phyloP scores from a whole-genome alignment of 2,329 filamentous ascomycete genomes.

The Xenoacremonium recifei region DNA sequence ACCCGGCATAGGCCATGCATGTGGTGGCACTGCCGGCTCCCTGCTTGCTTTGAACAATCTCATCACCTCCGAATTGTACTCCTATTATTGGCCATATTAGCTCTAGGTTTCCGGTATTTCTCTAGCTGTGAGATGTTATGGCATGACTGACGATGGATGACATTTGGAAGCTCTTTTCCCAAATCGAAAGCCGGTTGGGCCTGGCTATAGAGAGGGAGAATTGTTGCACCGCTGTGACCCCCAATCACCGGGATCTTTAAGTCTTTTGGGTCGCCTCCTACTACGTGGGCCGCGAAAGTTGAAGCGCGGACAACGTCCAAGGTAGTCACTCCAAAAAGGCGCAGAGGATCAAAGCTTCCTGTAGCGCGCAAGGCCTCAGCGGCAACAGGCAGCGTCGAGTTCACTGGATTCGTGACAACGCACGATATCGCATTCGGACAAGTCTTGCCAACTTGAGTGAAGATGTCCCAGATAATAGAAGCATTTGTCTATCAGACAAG shows the following conservation, averaged over 20 bases:
- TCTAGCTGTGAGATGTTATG: too few species aligned
- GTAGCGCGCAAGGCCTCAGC: slow-evolving; percentile 73
- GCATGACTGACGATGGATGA: too few species aligned
- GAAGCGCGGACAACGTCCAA: slow-evolving; percentile 77
- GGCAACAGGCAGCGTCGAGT: slow-evolving; percentile 77
- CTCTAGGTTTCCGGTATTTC: too few species aligned
- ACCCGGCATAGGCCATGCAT: too few species aligned
- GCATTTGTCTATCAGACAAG: slow-evolving; percentile 85
- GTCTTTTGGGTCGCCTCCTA: slow-evolving; percentile 54
- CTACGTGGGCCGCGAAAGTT: slow-evolving; percentile 67
- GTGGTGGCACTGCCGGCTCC: too few species aligned
- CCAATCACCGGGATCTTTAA: slow-evolving; percentile 74
- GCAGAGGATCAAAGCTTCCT: slow-evolving; percentile 76
- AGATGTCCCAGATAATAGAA: slow-evolving; percentile 74
- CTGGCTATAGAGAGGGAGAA: slow-evolving; percentile 74
- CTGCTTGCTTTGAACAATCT: too few species aligned
- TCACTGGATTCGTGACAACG: slow-evolving; percentile 78
- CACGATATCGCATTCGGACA: slow-evolving; percentile 71
- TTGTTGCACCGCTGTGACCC: slow-evolving; percentile 76
- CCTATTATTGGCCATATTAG: too few species aligned
- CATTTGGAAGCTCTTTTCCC: too few species aligned
- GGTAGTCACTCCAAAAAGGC: slow-evolving; percentile 78
- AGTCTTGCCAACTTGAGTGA: slow-evolving; percentile 68
- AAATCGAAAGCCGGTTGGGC: too few species aligned
- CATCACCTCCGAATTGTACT: too few species aligned